Base-by-base conservation (phyloP, 1,284 basidiomycete species). In the Tylopilus sp. region DNA sequence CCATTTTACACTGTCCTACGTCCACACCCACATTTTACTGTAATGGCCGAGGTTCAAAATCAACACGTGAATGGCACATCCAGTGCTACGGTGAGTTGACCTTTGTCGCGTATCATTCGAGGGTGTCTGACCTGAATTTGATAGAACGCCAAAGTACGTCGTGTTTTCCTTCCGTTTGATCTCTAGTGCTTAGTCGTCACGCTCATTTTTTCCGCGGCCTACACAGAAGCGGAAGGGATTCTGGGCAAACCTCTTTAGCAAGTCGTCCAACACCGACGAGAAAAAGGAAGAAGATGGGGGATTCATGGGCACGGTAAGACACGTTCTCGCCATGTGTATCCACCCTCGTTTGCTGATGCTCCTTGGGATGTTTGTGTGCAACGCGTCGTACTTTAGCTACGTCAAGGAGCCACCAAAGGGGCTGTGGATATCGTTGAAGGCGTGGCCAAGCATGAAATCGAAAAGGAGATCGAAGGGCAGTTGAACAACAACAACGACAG, bases 181-280 rank as follows among this genome's bases (percentile, higher is more conserved):
- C 22, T 33, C 33, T 36, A 26, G 9, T 24, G n/a, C 10, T 36
- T 36, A 36, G 6, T 9, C 44, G 19, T n/a, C 47, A n/a, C n/a
- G n/a, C 16, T 13, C 47, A 24, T 8, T 1, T 18, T 22, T 56
- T 47, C 16, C 51, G n/a, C n/a, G n/a, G n/a, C n/a, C 5, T 18
- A 2, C 36, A 22, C 53, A 74, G 70, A 72, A 70, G 36, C 72
- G 68, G 61, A 74, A 70, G 47, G 67, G 70, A 9, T 70, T 71
- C 29, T 72, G 29, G 61, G 58, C 72, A 53, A 72, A 61, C 24
- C 1, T 67, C 36, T 55, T 64, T 22, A 12, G 58, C n/a, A 41
- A 53, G 51, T 71, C 67, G 29, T 70, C 62, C 36, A 55, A 58
- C 26, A 6, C 44, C 5, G 55, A 55, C 33, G 54, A 60, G 33